Evolutionary conservation across 164 flowering plant species (phyloP), one percentile per base, ranked within the genome.

Genomic region (Chimonanthus salicifolius): DNA sequence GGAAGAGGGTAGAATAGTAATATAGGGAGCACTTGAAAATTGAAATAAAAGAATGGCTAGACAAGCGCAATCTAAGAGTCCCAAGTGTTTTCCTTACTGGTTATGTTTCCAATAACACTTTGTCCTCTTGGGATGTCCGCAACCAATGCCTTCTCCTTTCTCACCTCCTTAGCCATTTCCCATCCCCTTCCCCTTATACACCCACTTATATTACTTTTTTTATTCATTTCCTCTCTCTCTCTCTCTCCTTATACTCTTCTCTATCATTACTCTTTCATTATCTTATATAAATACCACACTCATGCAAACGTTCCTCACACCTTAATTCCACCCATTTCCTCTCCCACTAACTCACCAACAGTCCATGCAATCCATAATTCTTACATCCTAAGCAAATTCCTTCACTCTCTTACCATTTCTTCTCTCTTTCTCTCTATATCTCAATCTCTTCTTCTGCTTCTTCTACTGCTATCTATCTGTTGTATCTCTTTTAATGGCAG

Each of bases 81-180:
- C 84, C 78, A 48, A 78, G 78, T 69, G 81, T 54, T 54, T 51
- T 54, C 16, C 75, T 77, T 74, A 78, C 73, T 80, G 85, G 79
- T 85, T 84, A 76, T 83, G 86, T 84, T 86, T 85, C 84, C 80
- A 71, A 72, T 49, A 51, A 72, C 80, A 71, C 76, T 74, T 68
- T 76, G 74, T 70, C 74, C 86, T 78, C 80, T 86, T 80, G 85
- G 87, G 87, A 86, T 85, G 85, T 84, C 90, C 85, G 85, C 85
- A 83, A 84, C 84, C 78, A 62, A 71, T 77, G 70, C 72, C 80
- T 75, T 33, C 43, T 47, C 16, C 45, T 46, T 63, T 51, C 50
- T 67, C 67, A 16, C 71, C 44, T 10, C 44, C 67, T 72, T 70
- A 43, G 50, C 49, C 73, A 33, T 45, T 72, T 33, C 16, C 47